Percentiles rank a stretch among this genome's conserved stretches.
phyloP scores from a whole-genome alignment of 202 grass and related monocot species.

The Thinopyrum obtusiflorum region DNA sequence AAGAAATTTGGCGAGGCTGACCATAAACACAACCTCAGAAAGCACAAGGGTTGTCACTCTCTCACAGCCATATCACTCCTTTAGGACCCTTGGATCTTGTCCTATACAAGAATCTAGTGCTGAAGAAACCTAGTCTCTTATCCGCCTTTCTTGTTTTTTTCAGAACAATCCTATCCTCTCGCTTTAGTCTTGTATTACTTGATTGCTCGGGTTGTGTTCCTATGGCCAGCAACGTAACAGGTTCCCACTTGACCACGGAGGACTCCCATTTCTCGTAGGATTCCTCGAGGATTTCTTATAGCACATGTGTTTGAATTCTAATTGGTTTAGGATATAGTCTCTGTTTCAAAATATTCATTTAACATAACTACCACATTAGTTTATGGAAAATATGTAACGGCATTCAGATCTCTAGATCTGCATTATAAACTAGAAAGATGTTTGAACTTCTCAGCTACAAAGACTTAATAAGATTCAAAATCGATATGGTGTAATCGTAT shows the following conservation, averaged over 20 bases:
- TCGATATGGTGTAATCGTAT: background rate
- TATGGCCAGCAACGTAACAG: background rate
- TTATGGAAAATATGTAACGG: background rate
- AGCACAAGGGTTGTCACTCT: background rate
- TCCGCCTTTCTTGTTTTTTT: background rate
- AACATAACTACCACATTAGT: background rate
- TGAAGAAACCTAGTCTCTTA: slow-evolving; percentile 1
- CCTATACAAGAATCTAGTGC: background rate
- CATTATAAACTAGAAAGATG: background rate
- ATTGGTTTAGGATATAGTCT: background rate
- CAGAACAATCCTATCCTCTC: background rate
- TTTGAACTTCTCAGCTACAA: slow-evolving; percentile 6
- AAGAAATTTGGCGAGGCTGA: background rate
- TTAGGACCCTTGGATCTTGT: background rate
- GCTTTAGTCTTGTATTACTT: background rate
- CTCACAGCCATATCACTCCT: background rate
- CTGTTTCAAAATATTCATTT: background rate
- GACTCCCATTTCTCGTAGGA: background rate
- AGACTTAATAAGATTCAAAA: background rate
- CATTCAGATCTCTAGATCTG: background rate
- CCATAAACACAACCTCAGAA: background rate
- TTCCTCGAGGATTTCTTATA: background rate
- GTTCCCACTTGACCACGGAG: background rate
- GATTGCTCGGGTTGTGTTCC: background rate
- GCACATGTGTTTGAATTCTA: background rate